These are phyloP conservation scores for Ogataea henricii DNA, from an alignment of 805 yeast species.

Conservation along the genomic window DNA sequence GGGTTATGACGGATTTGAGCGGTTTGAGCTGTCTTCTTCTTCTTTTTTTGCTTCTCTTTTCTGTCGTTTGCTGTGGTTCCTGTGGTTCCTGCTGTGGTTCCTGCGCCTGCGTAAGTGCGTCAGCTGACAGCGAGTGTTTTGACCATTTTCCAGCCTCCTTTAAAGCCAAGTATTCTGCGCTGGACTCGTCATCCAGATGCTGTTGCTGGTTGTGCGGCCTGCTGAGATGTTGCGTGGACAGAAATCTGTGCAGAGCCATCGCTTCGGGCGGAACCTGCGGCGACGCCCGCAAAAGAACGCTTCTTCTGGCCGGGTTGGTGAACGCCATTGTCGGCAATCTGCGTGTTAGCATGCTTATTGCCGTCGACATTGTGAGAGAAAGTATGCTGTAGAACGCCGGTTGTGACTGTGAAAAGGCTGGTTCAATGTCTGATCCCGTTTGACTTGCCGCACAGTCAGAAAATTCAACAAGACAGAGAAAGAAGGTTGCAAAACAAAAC, in stretches of 20 bases:
- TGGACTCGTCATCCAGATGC: constrained; percentile 11
- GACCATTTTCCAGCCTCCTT: constrained; percentile 29
- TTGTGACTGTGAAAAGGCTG: too few relatives aligned
- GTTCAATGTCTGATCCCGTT: too few relatives aligned
- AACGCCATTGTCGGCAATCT: constrained; percentile 2
- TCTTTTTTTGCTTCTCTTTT: constrained; percentile 21
- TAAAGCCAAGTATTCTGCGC: constrained; percentile 12
- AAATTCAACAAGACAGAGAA: too few relatives aligned
- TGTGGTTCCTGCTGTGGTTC: constrained; percentile 2
- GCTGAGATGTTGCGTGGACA: constrained; percentile 6
- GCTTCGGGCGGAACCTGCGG: not conserved
- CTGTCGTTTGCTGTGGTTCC: constrained; percentile 1
- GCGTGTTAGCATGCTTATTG: constrained; percentile 4
- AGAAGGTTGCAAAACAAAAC: not conserved
- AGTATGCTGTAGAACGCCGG: not conserved
- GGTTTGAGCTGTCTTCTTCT: constrained; percentile 74
- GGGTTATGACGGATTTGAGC: constrained; percentile 83
- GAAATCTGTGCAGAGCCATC: not conserved
- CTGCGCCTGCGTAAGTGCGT: constrained; percentile 8
- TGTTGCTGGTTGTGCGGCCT: constrained; percentile 11
- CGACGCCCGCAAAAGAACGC: not conserved
- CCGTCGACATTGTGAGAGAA: constrained; percentile 1
- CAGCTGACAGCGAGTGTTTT: constrained; percentile 30
- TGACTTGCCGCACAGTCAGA: too few relatives aligned
- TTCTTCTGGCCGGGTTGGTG: not conserved